Evolutionary conservation across 768 basidiomycete species (phyloP).

Genomic region (Inosperma sp.): DNA sequence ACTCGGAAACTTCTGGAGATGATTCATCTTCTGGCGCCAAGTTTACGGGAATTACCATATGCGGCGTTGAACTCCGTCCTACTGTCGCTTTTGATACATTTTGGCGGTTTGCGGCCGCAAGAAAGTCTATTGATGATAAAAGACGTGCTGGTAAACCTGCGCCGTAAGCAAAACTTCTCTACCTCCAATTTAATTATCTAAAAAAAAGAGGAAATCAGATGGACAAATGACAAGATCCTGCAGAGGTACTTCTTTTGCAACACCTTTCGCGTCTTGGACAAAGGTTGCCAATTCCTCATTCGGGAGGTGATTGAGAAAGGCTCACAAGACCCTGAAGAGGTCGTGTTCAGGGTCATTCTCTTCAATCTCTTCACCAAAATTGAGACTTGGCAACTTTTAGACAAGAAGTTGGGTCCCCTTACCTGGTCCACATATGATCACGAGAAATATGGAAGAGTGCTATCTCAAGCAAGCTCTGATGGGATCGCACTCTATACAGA

Average conservation of each 20-base stretch:
- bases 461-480: conserved; percentile 36
- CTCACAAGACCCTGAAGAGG: conserved; percentile 51
- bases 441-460: conserved; percentile 47
- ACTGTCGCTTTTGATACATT: conserved; percentile 58
- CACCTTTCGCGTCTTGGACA: conserved; percentile 70
- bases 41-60: conserved; percentile 30
- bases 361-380: conserved; percentile 71
- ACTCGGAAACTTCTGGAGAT: too few relatives aligned
- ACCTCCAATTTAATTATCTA: conserved; percentile 5
- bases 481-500: conserved; percentile 57
- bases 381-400: conserved; percentile 65
- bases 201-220: conserved; percentile 34
- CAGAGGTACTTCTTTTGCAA: conserved; percentile 62
- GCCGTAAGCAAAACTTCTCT: conserved; percentile 42
- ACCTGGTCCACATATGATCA: conserved; percentile 59
- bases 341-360: conserved; percentile 65
- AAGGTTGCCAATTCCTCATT: conserved; percentile 64
- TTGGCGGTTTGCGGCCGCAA: conserved; percentile 54
- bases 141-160: conserved; percentile 44
- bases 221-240: conserved; percentile 65
- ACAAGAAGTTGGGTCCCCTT: conserved; percentile 47
- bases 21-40: not conserved
- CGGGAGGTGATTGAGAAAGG: conserved; percentile 66
- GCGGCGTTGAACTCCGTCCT: conserved; percentile 37
- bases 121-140: conserved; percentile 52